Evolutionary conservation across 1,284 basidiomycete genomes (phyloP), one percentile per base, ranked within the genome.

Genomic region (Sutorius eximius): DNA sequence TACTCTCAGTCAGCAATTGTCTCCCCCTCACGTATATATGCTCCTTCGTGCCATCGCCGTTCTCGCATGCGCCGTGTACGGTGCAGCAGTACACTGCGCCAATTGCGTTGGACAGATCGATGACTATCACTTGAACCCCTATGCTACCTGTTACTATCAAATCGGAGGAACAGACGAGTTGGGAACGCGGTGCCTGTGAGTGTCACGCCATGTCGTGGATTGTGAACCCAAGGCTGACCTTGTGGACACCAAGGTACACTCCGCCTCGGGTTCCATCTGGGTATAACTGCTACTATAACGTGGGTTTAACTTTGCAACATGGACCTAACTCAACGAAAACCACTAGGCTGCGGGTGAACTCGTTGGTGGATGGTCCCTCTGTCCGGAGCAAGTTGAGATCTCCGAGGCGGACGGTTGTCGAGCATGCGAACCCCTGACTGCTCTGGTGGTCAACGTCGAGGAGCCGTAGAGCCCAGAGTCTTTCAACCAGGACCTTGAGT

Each of bases 21-120:
- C 37, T 20, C 10, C 10, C 22, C 24, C 9, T 34, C 43, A 27
- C 29, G 10, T 4, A 36, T 11, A 37, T 8, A 2, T 55, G 51
- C 15, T 45, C 22, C 30, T 52, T 13, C 47, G 46, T 16, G 27
- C 12, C 27, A 0, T 40, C 36, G 29, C 30, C 36, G 37, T 56
- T 27, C 41, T 56, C 32, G 54, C 54, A 3, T 57, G 45, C 6
- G 30, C n/a, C 38, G 54, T 34, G 24, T 40, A 40, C 20, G 40
- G 18, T 16, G 41, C 41, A 48, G 44, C 53, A 30, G n/a, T 45
- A 2, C 44, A 7, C 3, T 55, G 54, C 15, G 33, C 27, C 11
- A 2, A 10, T 1, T 55, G 52, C 15, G n/a, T 16, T 13, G 45
- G 24, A 9, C 0, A 8, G 16, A 42, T 47, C 11, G 38, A 11